A percentile compares a stretch with the other conserved stretches of the same genome.
Conservation (phyloP, 1,284 basidiomycete species). For the Ustilago nuda region DNA sequence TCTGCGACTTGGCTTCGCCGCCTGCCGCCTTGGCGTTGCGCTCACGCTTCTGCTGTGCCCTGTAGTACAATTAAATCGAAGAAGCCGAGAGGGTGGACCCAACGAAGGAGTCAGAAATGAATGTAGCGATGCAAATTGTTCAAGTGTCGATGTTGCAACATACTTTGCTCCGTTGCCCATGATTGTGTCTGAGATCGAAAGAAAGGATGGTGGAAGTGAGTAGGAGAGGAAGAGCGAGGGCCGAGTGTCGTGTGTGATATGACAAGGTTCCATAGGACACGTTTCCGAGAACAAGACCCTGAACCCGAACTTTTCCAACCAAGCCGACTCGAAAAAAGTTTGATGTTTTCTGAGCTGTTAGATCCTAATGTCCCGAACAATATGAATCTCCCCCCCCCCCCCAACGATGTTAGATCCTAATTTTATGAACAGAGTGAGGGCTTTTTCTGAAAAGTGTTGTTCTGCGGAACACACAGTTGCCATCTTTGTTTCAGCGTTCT, state of each 20-base stretch:
- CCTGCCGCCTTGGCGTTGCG: constrained; percentile 62
- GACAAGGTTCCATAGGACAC: constrained; percentile 3
- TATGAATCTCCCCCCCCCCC: too few species aligned
- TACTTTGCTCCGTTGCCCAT: constrained; percentile 65
- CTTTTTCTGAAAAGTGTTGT: constrained; percentile 9
- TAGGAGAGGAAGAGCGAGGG: background rate
- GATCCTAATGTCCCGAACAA: background rate
- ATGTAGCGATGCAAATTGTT: background rate
- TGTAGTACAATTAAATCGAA: constrained; percentile 10
- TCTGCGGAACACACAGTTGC: background rate
- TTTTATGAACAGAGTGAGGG: background rate
- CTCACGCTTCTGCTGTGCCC: constrained; percentile 68
- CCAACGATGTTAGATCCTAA: too few species aligned
- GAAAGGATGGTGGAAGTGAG: constrained; percentile 8
- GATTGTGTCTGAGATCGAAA: background rate
- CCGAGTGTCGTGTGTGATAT: constrained; percentile 13
- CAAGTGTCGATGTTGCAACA: background rate
- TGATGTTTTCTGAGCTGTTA: background rate
- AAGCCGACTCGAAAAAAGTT: constrained; percentile 6
- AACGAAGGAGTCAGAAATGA: background rate
- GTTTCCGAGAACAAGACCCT: constrained; percentile 15
- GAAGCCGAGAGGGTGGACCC: background rate
- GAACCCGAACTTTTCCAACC: constrained; percentile 13
- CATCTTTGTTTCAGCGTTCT: background rate
- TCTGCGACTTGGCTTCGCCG: constrained; percentile 63